phyloP scores from a whole-genome alignment of 768 basidiomycete genomes.

The Chalciporus piperatus region DNA sequence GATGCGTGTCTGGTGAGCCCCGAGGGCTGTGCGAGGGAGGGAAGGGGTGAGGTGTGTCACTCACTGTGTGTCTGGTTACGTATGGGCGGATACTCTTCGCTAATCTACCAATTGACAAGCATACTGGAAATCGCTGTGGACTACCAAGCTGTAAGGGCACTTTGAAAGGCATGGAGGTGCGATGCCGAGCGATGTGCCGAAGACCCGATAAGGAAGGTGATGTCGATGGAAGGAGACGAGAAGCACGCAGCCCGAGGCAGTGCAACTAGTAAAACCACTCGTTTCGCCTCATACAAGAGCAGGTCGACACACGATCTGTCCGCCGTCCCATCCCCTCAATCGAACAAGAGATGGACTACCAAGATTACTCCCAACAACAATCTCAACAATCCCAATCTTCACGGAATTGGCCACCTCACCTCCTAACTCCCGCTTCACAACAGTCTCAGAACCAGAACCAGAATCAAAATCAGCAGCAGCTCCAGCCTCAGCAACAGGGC shows the following conservation, averaged over 20 bases:
- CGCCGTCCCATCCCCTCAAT: background rate
- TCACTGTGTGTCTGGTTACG: background rate
- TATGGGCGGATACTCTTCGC: too few relatives aligned
- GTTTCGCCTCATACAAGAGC: conserved; percentile 13
- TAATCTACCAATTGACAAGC: too few relatives aligned
- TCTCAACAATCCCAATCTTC: conserved; percentile 32
- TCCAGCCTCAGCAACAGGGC: conserved; percentile 4
- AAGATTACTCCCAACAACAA: conserved; percentile 33
- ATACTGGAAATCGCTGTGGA: conserved; percentile 10
- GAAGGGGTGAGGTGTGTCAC: background rate
- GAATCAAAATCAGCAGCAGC: conserved; percentile 1
- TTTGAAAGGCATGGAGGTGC: background rate
- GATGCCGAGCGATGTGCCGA: conserved; percentile 11
- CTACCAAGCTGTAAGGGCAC: conserved; percentile 17
- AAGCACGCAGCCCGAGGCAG: conserved; percentile 12
- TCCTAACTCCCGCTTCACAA: conserved; percentile 8
- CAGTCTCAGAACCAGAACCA: conserved; percentile 1
- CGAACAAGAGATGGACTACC: conserved; percentile 20
- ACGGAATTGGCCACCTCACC: conserved; percentile 24
- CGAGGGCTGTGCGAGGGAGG: background rate
- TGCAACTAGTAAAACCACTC: conserved; percentile 9
- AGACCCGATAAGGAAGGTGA: conserved; percentile 1
- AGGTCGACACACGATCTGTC: background rate
- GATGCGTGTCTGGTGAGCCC: too few relatives aligned
- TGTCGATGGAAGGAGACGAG: conserved; percentile 2